Base-by-base conservation (phyloP, 2,329 filamentous ascomycete genomes). In the Emergomyces africanus region DNA sequence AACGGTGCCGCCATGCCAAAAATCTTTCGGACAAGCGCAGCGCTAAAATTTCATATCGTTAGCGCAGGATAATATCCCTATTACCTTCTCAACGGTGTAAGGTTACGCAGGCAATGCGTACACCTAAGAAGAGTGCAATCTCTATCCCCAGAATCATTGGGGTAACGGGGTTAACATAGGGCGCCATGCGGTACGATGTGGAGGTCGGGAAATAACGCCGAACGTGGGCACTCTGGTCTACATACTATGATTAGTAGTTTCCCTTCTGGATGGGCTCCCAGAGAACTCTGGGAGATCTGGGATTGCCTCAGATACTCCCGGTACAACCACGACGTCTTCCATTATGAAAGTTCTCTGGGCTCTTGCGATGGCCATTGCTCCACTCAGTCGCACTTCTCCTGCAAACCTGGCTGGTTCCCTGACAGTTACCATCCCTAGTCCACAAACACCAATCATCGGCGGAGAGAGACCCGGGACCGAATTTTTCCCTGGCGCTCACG, bases 401-500 rank as follows among this genome's bases (percentile, higher is more conserved):
- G 74, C 78, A 59, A 77, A 76, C 63, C 72, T 77, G 46, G 77
- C 75, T 48, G 71, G 67, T 33, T 71, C 69, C 25, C 81, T 82
- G 3, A 79, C 78, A 2, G 82, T 85, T 54, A 72, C 77, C 18
- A 79, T 84, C 41, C 71, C 78, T 0, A 77, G 79, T 2, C 70
- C 71, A 8, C 20, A 64, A 49, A 84, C 82, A 42, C 85, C 80
- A 4, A 73, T 88, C 39, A 69, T 80, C 48, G 83, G 83, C 15
- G 20, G 44, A 30, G 18, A 44, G 25, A 23, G 35, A 25, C 46
- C 70, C 20, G 71, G 69, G 10, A 78, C 89, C 23, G 88, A 92
- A 60, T 81, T 77, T 30, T 91, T 89, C 74, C 83, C 81, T 59
- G 87, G 85, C 25, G 89, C 94, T 59, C 88, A 88, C 2, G 66